Evolutionary conservation across 1,139 yeast species (phyloP).

Genomic region (Sugiyamaella pinicola): DNA sequence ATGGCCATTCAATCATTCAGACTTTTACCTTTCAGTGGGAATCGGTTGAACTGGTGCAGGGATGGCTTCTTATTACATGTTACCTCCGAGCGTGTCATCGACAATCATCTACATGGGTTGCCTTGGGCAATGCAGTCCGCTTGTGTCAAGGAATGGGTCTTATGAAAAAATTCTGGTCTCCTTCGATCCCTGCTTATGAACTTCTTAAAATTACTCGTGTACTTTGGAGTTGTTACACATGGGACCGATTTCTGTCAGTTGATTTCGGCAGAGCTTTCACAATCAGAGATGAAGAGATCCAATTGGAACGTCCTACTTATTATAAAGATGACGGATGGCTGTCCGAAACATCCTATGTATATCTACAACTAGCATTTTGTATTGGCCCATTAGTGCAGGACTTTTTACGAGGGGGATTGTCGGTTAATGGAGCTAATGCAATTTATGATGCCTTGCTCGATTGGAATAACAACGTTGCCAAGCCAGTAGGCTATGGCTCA

Average conservation of each 20-base stretch:
- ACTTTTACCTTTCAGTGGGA: slow-evolving; percentile 68
- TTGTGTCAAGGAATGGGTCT: slow-evolving; percentile 63
- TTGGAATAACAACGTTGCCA: slow-evolving; percentile 23
- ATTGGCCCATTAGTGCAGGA: slow-evolving; percentile 32
- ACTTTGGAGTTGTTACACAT: slow-evolving; percentile 59
- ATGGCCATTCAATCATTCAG: slow-evolving; percentile 51
- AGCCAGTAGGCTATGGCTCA: slow-evolving; percentile 14
- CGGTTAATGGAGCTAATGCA: slow-evolving; percentile 21
- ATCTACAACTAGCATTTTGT: slow-evolving; percentile 33
- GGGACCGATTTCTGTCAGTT: slow-evolving; percentile 58
- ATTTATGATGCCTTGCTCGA: slow-evolving; percentile 21
- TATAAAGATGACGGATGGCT: slow-evolving; percentile 57
- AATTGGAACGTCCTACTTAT: slow-evolving; percentile 45
- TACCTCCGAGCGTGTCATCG: slow-evolving; percentile 60
- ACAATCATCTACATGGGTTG: slow-evolving; percentile 57
- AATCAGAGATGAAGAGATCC: slow-evolving; percentile 47
- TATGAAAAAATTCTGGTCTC: slow-evolving; percentile 36
- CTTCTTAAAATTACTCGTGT: slow-evolving; percentile 54
- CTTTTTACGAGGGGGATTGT: slow-evolving; percentile 27
- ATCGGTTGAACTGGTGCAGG: slow-evolving; percentile 63
- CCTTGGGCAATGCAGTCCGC: slow-evolving; percentile 56
- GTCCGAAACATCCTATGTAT: slow-evolving; percentile 50
- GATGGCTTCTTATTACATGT: slow-evolving; percentile 58
- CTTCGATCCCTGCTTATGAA: slow-evolving; percentile 46
- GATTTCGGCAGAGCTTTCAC: slow-evolving; percentile 57